These are phyloP conservation scores for Elongisporangium anandrum DNA, from an alignment of 352 stramenopile species.

Conservation along the genomic window DNA sequence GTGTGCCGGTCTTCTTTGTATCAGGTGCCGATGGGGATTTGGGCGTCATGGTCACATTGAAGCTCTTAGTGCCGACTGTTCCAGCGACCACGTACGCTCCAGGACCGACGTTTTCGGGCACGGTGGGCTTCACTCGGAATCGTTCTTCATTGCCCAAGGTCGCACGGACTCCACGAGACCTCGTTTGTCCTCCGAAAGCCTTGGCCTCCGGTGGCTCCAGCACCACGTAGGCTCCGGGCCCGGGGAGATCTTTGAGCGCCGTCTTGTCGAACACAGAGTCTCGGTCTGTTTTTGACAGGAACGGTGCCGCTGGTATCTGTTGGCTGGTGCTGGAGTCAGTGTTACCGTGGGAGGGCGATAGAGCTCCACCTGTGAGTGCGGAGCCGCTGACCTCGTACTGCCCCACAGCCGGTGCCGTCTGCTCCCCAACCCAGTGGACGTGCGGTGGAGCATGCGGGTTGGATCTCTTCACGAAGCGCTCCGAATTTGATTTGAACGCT, in stretches of 20 bases:
- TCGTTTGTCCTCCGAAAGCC: conserved; percentile 14
- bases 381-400: conserved; percentile 32
- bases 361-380: neutral
- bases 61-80: conserved; percentile 59
- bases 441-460: conserved; percentile 44
- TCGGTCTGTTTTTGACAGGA: conserved; percentile 40
- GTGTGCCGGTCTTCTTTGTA: neutral
- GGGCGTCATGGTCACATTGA: conserved; percentile 56
- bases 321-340: neutral
- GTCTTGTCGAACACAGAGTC: conserved; percentile 34
- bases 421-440: conserved; percentile 44
- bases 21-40: neutral
- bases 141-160: conserved; percentile 46
- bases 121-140: conserved; percentile 47
- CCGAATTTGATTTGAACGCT: conserved; percentile 56
- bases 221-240: conserved; percentile 39
- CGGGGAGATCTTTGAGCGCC: conserved; percentile 34
- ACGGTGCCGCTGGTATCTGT: conserved; percentile 10
- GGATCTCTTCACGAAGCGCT: conserved; percentile 34
- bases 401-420: conserved; percentile 36
- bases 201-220: conserved; percentile 5
- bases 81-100: conserved; percentile 48
- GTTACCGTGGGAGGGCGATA: neutral
- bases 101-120: conserved; percentile 39
- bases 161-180: conserved; percentile 26